phyloP scores from a whole-genome alignment of 345 rosid genomes.

The Jatropha curcas region DNA sequence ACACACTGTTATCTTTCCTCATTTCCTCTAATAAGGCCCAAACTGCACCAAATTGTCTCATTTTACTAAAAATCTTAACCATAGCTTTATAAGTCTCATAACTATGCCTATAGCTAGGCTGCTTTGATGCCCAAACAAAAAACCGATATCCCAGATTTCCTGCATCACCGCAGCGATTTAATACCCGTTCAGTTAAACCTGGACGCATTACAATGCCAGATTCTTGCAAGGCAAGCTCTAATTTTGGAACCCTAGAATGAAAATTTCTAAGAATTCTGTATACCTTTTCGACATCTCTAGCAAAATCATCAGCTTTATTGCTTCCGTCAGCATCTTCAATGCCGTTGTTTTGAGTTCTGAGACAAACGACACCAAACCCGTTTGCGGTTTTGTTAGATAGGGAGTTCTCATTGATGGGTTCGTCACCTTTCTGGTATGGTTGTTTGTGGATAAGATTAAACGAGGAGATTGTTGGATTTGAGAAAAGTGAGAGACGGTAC shows the following conservation, averaged over 20 bases:
- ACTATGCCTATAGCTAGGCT: slow-evolving; percentile 63
- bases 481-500: slow-evolving; percentile 9
- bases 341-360: slow-evolving; percentile 28
- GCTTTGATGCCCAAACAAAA: slow-evolving; percentile 85
- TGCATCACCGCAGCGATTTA: slow-evolving; percentile 89
- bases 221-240: slow-evolving; percentile 73
- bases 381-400: slow-evolving; percentile 19
- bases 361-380: slow-evolving; percentile 51
- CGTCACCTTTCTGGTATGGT: neutral
- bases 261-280: slow-evolving; percentile 73
- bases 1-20: slow-evolving; percentile 65
- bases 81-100: slow-evolving; percentile 70
- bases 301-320: slow-evolving; percentile 50
- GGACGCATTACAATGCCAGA: slow-evolving; percentile 67
- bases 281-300: slow-evolving; percentile 72
- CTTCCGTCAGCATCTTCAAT: slow-evolving; percentile 2
- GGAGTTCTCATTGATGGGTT: slow-evolving; percentile 4
- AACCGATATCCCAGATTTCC: slow-evolving; percentile 82
- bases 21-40: slow-evolving; percentile 91
- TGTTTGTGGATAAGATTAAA: slow-evolving; percentile 1
- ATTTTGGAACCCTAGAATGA: slow-evolving; percentile 67
- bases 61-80: slow-evolving; percentile 72
- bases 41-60: slow-evolving; percentile 82
- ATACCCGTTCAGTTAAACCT: slow-evolving; percentile 75
- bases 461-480: neutral